Conservation (phyloP, 495 filamentous ascomycete species). For the Aspergillus funiculosus region DNA sequence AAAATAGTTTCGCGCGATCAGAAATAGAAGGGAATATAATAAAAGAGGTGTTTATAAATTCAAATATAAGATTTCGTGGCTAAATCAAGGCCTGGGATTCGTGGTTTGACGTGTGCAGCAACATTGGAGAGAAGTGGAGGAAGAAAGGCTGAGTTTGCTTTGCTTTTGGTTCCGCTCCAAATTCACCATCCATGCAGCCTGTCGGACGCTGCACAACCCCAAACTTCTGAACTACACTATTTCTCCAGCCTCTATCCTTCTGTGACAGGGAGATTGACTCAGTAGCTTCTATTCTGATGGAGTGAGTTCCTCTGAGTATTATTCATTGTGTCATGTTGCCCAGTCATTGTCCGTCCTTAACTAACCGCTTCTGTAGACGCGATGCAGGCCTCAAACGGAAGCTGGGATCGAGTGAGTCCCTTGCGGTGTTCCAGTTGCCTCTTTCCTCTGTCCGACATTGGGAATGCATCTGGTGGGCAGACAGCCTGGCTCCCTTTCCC, state of each 20-base stretch:
- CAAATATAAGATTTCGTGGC: not conserved
- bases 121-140: not conserved
- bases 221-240: slow-evolving; percentile 2
- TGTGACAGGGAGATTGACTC: not conserved
- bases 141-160: slow-evolving; percentile 5
- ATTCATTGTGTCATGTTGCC: not conserved
- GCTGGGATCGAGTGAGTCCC: slow-evolving; percentile 13
- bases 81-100: not conserved
- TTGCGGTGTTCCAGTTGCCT: slow-evolving; percentile 10
- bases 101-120: not conserved
- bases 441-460: slow-evolving; percentile 22
- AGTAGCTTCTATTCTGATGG: not conserved
- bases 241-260: not conserved
- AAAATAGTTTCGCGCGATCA: too few relatives aligned
- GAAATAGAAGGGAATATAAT: not conserved
- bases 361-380: not conserved
- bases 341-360: not conserved
- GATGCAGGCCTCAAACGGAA: slow-evolving; percentile 4
- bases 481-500: not conserved
- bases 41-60: not conserved
- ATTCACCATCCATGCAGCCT: slow-evolving; percentile 10
- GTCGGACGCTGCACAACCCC: slow-evolving; percentile 11
- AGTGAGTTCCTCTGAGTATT: not conserved
- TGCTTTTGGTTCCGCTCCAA: slow-evolving; percentile 7
- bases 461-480: slow-evolving; percentile 1